phyloP scores from a whole-genome alignment of 2,329 filamentous ascomycete species.

The Cladophialophora psammophila region DNA sequence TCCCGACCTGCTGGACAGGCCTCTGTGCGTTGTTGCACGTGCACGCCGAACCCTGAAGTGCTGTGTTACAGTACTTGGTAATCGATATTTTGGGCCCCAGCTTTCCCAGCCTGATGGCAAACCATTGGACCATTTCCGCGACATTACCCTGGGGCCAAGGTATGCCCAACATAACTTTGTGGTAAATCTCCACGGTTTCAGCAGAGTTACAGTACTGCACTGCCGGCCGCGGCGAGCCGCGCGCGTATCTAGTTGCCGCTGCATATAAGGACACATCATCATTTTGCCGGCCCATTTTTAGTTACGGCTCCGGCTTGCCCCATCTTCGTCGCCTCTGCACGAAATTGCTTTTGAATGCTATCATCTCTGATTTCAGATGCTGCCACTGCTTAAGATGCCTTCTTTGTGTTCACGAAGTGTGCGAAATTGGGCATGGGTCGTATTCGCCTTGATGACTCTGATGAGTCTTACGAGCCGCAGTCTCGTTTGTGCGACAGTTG shows the following conservation, averaged over 20 bases:
- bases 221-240: not conserved
- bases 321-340: not conserved
- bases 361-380: conserved; percentile 2
- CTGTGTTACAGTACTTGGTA: no score
- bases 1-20: no score
- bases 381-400: conserved; percentile 1
- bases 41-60: no score
- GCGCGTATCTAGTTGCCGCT: not conserved
- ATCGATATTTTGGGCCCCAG: no score
- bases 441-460: conserved; percentile 1
- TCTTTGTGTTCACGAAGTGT: not conserved
- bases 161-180: no score
- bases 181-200: no score
- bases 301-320: no score
- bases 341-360: conserved; percentile 1
- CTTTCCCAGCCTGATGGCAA: no score
- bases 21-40: no score
- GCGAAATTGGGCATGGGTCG: conserved; percentile 4
- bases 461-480: conserved; percentile 5
- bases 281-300: not conserved
- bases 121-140: no score
- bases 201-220: not conserved
- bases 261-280: not conserved
- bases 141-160: no score
- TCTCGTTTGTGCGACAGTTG: conserved; percentile 1